phyloP scores from a whole-genome alignment of 1,284 basidiomycete species.

The Puccinia horiana region DNA sequence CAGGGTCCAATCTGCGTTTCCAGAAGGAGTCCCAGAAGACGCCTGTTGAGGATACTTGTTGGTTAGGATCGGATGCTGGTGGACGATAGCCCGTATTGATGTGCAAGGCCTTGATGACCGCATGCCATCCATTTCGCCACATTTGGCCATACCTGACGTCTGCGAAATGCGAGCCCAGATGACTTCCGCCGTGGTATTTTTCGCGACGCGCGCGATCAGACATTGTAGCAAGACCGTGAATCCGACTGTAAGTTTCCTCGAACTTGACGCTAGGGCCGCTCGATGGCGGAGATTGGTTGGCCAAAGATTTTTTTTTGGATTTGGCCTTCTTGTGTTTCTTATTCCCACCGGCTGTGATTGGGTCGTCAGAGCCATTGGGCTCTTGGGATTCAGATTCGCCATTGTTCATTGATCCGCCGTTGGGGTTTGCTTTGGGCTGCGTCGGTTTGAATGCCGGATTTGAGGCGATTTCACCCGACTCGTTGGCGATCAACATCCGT shows the following conservation, averaged over 20 bases:
- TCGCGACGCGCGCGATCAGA: constrained; percentile 42
- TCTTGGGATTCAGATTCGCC: constrained; percentile 17
- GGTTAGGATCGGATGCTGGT: background rate
- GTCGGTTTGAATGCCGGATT: constrained; percentile 30
- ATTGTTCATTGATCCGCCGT: background rate
- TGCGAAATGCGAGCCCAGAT: constrained; percentile 38
- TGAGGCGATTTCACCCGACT: constrained; percentile 28
- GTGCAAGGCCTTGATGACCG: constrained; percentile 44
- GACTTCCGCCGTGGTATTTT: constrained; percentile 39
- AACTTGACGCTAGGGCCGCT: constrained; percentile 43
- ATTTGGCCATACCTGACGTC: constrained; percentile 44
- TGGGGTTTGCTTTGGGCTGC: background rate
- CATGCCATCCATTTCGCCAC: constrained; percentile 48
- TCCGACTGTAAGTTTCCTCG: constrained; percentile 26
- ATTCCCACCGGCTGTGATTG: background rate
- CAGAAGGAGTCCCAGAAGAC: constrained; percentile 45
- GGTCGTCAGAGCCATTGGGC: constrained; percentile 29
- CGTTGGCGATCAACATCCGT: constrained; percentile 48
- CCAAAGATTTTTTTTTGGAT: constrained; percentile 32
- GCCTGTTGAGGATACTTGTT: background rate
- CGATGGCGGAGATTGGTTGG: constrained; percentile 14
- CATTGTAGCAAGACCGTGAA: constrained; percentile 36
- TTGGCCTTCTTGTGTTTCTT: constrained; percentile 46
- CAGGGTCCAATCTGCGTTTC: constrained; percentile 44
- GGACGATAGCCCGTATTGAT: constrained; percentile 49